A percentile compares a stretch with the other conserved stretches of the same genome.
Conservation (phyloP, 1,139 yeast genomes). For the Citeromyces hawaiiensis region DNA sequence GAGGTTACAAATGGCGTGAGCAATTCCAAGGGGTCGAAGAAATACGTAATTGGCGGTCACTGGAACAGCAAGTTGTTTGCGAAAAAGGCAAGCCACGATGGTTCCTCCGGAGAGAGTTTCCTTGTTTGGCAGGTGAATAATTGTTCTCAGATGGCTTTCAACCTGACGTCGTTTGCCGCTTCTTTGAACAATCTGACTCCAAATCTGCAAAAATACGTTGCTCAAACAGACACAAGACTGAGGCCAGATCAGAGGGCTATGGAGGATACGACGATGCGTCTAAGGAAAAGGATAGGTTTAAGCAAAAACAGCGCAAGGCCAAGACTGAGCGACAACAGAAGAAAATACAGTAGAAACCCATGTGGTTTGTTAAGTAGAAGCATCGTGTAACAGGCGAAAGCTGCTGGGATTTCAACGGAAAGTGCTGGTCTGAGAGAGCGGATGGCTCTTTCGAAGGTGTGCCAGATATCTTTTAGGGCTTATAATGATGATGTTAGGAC, state of each 20-base stretch:
- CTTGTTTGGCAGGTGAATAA: conserved; percentile 83
- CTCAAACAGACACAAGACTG: conserved; percentile 86
- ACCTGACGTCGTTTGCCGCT: conserved; percentile 81
- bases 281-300: conserved; percentile 76
- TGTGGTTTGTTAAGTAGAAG: conserved; percentile 54
- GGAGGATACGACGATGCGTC: conserved; percentile 91
- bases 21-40: conserved; percentile 45
- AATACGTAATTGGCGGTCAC: conserved; percentile 78
- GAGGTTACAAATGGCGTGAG: conserved; percentile 75
- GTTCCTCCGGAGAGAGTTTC: conserved; percentile 23
- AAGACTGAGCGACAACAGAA: conserved; percentile 49
- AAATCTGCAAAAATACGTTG: conserved; percentile 45
- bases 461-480: conserved; percentile 43
- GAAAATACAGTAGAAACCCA: conserved; percentile 46
- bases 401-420: conserved; percentile 63
- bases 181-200: conserved; percentile 66
- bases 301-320: conserved; percentile 83
- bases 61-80: conserved; percentile 89
- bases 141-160: conserved; percentile 74
- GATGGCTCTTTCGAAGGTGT: conserved; percentile 31
- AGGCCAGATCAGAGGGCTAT: conserved; percentile 97
- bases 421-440: conserved; percentile 65
- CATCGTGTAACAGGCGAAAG: conserved; percentile 77
- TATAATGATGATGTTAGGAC: too few species aligned
- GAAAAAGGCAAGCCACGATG: conserved; percentile 26